phyloP scores from a whole-genome alignment of 768 basidiomycete species.

The Agaricus sinodeliciosus region DNA sequence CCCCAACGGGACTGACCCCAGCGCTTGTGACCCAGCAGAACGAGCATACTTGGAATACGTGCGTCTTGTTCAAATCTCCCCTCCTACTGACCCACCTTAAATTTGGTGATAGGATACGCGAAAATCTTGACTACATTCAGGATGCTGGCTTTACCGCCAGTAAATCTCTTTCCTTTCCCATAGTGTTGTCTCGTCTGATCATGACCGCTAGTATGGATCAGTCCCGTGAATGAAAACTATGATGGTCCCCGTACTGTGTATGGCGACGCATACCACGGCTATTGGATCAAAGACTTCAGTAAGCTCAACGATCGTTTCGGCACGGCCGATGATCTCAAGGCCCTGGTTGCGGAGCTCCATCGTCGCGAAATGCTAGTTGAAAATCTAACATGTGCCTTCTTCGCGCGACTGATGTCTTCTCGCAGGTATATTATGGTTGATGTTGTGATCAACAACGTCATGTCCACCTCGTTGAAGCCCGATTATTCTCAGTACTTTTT shows the following conservation, averaged over 20 bases:
- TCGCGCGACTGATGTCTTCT: background rate
- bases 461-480: conserved; percentile 56
- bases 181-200: background rate
- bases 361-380: conserved; percentile 56
- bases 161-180: conserved; percentile 16
- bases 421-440: conserved; percentile 78
- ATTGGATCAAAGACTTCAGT: conserved; percentile 71
- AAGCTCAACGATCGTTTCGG: conserved; percentile 69
- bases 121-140: conserved; percentile 83
- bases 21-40: conserved; percentile 47
- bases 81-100: background rate
- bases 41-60: conserved; percentile 77
- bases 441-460: conserved; percentile 82
- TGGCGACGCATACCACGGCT: conserved; percentile 83
- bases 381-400: background rate
- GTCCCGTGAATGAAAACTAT: conserved; percentile 75
- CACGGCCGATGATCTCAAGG: conserved; percentile 63
- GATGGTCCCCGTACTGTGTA: conserved; percentile 64
- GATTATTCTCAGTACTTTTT: conserved; percentile 65
- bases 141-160: conserved; percentile 77
- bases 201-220: conserved; percentile 62
- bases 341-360: conserved; percentile 61
- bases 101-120: conserved; percentile 37
- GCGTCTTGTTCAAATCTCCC: conserved; percentile 12
- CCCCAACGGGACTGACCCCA: conserved; percentile 42